A percentile compares a stretch with the other conserved stretches of the same genome.
Conservation (phyloP, 306 rosid genomes). For the Mimosa pudica region DNA sequence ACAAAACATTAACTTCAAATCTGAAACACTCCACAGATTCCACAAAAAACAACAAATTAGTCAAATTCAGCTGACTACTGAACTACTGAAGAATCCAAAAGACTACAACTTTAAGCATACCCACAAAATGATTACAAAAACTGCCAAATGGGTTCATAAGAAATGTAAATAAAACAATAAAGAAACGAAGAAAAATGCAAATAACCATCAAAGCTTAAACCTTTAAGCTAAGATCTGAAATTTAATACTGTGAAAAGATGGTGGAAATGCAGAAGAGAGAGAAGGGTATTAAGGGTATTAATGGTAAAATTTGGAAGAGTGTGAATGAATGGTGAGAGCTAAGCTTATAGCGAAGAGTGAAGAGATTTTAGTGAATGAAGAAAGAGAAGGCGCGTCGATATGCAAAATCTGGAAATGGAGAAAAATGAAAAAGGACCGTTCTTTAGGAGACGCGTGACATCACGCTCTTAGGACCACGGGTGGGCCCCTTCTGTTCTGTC, state of each 20-base stretch:
- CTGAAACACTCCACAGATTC: background rate
- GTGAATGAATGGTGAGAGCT: slow-evolving; percentile 30
- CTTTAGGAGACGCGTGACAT: slow-evolving; percentile 42
- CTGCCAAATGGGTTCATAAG: background rate
- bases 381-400: slow-evolving; percentile 18
- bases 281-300: background rate
- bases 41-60: background rate
- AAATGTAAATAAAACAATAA: background rate
- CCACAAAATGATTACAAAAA: background rate
- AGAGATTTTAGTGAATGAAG: background rate
- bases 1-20: slow-evolving; percentile 20
- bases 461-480: slow-evolving; percentile 41
- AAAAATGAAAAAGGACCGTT: background rate
- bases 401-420: background rate
- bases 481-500: slow-evolving; percentile 21
- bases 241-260: too few species aligned
- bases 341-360: background rate
- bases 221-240: too few species aligned
- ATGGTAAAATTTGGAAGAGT: background rate
- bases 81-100: background rate
- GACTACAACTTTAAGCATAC: background rate
- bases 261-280: slow-evolving; percentile 6
- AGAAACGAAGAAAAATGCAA: background rate
- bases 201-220: background rate
- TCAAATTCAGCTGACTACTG: slow-evolving; percentile 7